phyloP scores from a whole-genome alignment of 2,329 filamentous ascomycete species.

The Truncatella angustata region DNA sequence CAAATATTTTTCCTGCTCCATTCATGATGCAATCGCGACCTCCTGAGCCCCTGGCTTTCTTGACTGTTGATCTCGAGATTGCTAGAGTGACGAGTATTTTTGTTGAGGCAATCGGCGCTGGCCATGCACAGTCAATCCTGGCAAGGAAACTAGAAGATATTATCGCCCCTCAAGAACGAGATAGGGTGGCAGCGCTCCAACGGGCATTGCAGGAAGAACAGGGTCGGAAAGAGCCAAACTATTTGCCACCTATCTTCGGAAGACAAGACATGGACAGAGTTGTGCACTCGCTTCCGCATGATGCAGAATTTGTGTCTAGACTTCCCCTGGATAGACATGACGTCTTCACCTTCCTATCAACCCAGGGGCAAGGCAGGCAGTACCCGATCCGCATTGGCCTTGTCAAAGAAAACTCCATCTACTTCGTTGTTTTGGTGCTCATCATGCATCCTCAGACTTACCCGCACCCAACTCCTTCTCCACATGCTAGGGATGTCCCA shows the following conservation, averaged over 20 bases:
- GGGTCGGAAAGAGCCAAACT: constrained; percentile 56
- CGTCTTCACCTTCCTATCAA: constrained; percentile 50
- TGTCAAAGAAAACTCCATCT: constrained; percentile 60
- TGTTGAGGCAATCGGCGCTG: constrained; percentile 50
- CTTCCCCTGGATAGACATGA: constrained; percentile 54
- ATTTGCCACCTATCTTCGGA: constrained; percentile 62
- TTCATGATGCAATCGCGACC: constrained; percentile 38
- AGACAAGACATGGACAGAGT: constrained; percentile 53
- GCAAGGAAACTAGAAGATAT: constrained; percentile 54
- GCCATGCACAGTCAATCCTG: constrained; percentile 33
- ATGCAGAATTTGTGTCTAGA: constrained; percentile 49
- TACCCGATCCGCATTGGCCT: constrained; percentile 54
- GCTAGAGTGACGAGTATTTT: constrained; percentile 56
- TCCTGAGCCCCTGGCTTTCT: constrained; percentile 55
- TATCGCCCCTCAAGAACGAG: constrained; percentile 49
- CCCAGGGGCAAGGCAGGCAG: constrained; percentile 50
- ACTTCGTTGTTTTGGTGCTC: constrained; percentile 57
- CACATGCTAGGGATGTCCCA: constrained; percentile 40
- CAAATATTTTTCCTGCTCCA: constrained; percentile 46
- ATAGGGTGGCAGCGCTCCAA: constrained; percentile 50
- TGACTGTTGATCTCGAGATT: constrained; percentile 58
- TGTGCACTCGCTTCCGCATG: constrained; percentile 54
- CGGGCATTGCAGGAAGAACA: constrained; percentile 57
- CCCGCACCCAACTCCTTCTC: constrained; percentile 44
- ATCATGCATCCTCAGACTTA: constrained; percentile 33